A percentile compares a stretch with the other conserved stretches of the same genome.
These are phyloP conservation scores for Fusarium camptoceras DNA, from an alignment of 2,329 filamentous ascomycete genomes.

Conservation along the genomic window DNA sequence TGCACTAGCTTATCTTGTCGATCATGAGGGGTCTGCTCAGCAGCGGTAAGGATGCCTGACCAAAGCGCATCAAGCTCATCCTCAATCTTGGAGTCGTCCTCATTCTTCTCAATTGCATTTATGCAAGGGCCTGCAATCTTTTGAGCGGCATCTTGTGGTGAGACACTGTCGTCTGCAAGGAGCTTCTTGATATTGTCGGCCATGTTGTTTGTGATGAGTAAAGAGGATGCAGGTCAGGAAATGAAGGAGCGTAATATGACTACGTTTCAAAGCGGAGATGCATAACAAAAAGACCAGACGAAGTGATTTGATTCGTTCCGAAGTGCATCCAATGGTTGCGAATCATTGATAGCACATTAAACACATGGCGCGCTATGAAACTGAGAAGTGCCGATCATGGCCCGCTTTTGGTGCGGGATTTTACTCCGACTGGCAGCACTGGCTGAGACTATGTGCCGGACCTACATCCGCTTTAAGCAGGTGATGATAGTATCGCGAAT, in stretches of 20 bases:
- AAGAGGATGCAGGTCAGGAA: background rate
- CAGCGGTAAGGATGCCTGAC: conserved; percentile 30
- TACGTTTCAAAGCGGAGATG: conserved; percentile 11
- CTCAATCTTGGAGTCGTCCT: conserved; percentile 22
- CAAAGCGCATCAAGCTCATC: conserved; percentile 27
- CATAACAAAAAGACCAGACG: background rate
- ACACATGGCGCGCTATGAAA: conserved; percentile 38
- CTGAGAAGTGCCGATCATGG: conserved; percentile 34
- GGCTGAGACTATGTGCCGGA: conserved; percentile 17
- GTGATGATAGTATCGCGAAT: conserved; percentile 27
- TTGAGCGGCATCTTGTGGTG: conserved; percentile 25
- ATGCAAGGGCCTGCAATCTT: conserved; percentile 19
- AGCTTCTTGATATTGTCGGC: conserved; percentile 10
- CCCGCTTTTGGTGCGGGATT: conserved; percentile 17
- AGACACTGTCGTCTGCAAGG: conserved; percentile 14
- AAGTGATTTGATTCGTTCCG: background rate
- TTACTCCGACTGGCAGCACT: conserved; percentile 18
- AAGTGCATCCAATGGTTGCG: conserved; percentile 4
- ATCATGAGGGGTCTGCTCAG: conserved; percentile 36
- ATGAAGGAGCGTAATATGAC: background rate
- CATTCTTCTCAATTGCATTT: conserved; percentile 18
- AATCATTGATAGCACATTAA: conserved; percentile 32
- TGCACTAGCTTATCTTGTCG: conserved; percentile 40
- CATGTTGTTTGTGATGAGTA: conserved; percentile 19
- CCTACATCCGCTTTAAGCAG: conserved; percentile 35